These are phyloP conservation scores for Termitomyces sp. DNA, from an alignment of 768 basidiomycete genomes.

Conservation along the genomic window DNA sequence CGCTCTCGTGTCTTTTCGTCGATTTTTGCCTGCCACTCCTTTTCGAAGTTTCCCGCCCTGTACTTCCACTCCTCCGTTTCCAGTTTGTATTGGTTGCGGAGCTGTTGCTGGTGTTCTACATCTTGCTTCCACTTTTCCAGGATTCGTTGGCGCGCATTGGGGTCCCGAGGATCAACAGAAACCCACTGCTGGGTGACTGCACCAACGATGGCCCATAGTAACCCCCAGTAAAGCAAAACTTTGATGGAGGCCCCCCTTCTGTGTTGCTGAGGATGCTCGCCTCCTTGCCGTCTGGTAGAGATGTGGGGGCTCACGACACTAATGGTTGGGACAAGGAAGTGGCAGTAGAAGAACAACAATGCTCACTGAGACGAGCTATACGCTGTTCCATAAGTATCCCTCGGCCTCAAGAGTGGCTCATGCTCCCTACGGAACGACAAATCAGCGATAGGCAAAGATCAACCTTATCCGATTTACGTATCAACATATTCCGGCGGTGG, in stretches of 20 bases:
- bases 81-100: background rate
- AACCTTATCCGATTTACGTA: no score
- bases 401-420: no score
- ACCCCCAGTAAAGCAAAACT: background rate
- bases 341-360: no score
- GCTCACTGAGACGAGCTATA: no score
- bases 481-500: no score
- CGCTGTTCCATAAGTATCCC: no score
- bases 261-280: background rate
- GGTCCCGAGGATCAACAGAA: background rate
- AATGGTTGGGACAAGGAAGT: no score
- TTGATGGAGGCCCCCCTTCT: background rate
- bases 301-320: no score
- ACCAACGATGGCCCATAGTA: background rate
- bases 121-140: background rate
- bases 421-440: no score
- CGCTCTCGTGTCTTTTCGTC: conserved; percentile 4
- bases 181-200: background rate
- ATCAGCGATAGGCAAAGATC: no score
- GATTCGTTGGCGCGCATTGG: background rate
- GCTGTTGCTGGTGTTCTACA: background rate
- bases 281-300: no score
- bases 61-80: background rate
- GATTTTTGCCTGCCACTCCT: background rate
- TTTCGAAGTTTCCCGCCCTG: background rate